These are phyloP conservation scores for Lolium rigidum DNA, from an alignment of 176 grass and related monocot species.

Conservation along the genomic window DNA sequence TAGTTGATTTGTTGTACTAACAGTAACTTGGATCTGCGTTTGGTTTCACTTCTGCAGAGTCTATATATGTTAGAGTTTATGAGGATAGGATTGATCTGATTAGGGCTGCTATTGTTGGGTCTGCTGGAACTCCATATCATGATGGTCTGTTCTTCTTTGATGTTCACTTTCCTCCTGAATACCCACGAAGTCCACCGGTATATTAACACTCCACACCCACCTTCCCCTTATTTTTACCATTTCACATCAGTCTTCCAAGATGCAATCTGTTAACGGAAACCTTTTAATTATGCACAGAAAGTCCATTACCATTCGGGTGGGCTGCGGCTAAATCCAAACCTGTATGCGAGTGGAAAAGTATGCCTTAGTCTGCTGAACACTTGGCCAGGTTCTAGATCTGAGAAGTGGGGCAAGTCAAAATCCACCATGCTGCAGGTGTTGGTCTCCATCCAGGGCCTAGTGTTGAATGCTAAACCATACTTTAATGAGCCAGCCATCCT, in stretches of 20 bases:
- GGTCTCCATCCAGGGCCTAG: slow-evolving; percentile 78
- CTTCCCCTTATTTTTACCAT: slow-evolving; percentile 28
- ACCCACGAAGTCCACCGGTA: slow-evolving; percentile 63
- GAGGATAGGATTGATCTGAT: slow-evolving; percentile 75
- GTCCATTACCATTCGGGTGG: slow-evolving; percentile 73
- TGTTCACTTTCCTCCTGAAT: slow-evolving; percentile 61
- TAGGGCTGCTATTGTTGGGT: slow-evolving; percentile 66
- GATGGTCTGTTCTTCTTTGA: slow-evolving; percentile 85
- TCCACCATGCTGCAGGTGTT: slow-evolving; percentile 80
- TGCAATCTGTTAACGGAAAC: slow-evolving; percentile 4
- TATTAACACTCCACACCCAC: slow-evolving; percentile 1
- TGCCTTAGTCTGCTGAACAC: slow-evolving; percentile 89
- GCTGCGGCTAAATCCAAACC: slow-evolving; percentile 72
- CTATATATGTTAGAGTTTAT: slow-evolving; percentile 68
- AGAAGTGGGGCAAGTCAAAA: slow-evolving; percentile 71
- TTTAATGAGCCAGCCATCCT: slow-evolving; percentile 66
- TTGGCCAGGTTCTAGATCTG: slow-evolving; percentile 65
- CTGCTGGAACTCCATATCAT: slow-evolving; percentile 83
- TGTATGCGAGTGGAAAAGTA: slow-evolving; percentile 71
- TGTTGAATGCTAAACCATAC: slow-evolving; percentile 77
- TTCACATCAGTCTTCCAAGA: background rate
- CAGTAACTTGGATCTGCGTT: slow-evolving; percentile 32
- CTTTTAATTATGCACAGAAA: slow-evolving; percentile 50
- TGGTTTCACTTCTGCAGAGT: slow-evolving; percentile 51
- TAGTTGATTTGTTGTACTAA: slow-evolving; percentile 6